A percentile compares a stretch with the other conserved stretches of the same genome.
These are phyloP conservation scores for Mycena albidolilacea DNA, from an alignment of 768 basidiomycete species.

Conservation along the genomic window DNA sequence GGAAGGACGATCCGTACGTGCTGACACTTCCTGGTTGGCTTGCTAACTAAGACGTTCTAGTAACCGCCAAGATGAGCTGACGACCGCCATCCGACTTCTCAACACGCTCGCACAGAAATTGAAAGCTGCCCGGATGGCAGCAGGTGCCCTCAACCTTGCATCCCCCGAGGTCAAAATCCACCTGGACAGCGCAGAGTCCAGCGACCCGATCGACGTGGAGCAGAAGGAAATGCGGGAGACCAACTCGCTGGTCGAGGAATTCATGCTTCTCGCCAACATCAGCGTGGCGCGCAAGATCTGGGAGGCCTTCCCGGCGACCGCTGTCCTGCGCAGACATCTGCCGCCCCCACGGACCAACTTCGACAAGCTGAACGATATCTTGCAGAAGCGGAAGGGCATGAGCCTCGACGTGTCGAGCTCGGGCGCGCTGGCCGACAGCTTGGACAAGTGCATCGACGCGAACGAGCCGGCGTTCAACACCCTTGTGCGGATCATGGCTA, in stretches of 20 bases:
- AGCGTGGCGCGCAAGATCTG: conserved; percentile 94
- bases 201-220: conserved; percentile 97
- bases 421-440: conserved; percentile 87
- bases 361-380: conserved; percentile 94
- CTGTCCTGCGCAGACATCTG: conserved; percentile 93
- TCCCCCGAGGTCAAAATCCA: conserved; percentile 99
- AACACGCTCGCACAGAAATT: conserved; percentile 90
- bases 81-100: conserved; percentile 88
- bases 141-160: conserved; percentile 97
- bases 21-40: neutral
- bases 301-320: conserved; percentile 95
- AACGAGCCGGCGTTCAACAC: conserved; percentile 94
- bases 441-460: conserved; percentile 90
- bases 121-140: conserved; percentile 88
- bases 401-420: conserved; percentile 92
- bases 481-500: conserved; percentile 98
- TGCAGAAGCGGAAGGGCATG: conserved; percentile 88
- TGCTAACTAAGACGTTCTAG: conserved; percentile 62
- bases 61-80: conserved; percentile 83
- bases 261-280: conserved; percentile 98
- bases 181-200: conserved; percentile 91
- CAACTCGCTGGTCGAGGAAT: conserved; percentile 97
- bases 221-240: conserved; percentile 95
- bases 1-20: conserved; percentile 92
- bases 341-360: conserved; percentile 95